These are phyloP conservation scores for Tillandsia fasciculata DNA, from an alignment of 176 grass and related monocot species.

Conservation along the genomic window DNA sequence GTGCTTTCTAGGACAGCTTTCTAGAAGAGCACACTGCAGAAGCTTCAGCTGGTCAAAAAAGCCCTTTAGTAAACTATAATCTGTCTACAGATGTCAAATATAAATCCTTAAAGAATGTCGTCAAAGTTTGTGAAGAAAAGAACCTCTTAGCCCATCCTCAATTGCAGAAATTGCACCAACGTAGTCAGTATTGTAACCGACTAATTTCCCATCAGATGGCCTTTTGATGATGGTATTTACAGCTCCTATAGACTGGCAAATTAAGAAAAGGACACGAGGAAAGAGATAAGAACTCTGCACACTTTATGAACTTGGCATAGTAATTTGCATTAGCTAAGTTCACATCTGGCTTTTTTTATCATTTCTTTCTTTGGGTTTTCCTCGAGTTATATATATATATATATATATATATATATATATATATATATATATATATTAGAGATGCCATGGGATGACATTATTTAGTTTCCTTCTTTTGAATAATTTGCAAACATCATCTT, in stretches of 20 bases:
- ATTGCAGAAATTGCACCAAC: slow-evolving; percentile 98
- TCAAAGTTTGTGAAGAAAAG: slow-evolving; percentile 20
- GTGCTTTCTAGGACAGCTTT: too few species aligned
- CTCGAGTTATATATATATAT: too few species aligned
- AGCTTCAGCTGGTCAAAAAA: too few species aligned
- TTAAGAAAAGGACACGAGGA: background rate
- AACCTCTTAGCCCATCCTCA: slow-evolving; percentile 97
- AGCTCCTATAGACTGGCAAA: slow-evolving; percentile 75
- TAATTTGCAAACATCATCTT: too few species aligned
- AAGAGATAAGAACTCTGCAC: background rate
- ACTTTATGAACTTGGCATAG: too few species aligned
- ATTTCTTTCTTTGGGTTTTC: too few species aligned
- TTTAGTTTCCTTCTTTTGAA: background rate
- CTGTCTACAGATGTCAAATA: background rate
- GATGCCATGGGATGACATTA: background rate
- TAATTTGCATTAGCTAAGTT: too few species aligned
- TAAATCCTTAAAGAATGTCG: slow-evolving; percentile 1
- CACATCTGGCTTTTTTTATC: too few species aligned
- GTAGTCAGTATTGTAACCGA: slow-evolving; percentile 96
- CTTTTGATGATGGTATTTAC: slow-evolving; percentile 91
- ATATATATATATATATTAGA: too few species aligned
- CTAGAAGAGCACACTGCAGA: too few species aligned
- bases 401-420: too few species aligned
- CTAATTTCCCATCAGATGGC: slow-evolving; percentile 63
- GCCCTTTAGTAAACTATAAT: too few species aligned